Base-by-base conservation (phyloP, 2,329 filamentous ascomycete genomes). In the Penicillium janthinellum region DNA sequence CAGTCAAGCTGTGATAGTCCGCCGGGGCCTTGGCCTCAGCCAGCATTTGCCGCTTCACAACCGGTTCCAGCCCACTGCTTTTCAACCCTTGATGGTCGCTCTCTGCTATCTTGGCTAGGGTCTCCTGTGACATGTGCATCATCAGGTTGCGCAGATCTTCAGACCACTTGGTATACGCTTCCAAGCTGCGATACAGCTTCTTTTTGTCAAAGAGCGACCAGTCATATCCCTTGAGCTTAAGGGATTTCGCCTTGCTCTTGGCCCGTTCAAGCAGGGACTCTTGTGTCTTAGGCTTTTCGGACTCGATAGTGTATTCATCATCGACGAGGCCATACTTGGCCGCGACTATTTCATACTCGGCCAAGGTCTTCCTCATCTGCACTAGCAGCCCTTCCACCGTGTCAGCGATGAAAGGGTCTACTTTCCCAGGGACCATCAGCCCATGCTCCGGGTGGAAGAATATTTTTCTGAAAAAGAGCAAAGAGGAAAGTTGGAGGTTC, bases 121-220 rank as follows among this genome's bases (percentile, higher is more conserved):
- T 63, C 6, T 70, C 67, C 48, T 72, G 68, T 5, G 64, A 70
- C 45, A 72, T 63, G 50, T 71, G 66, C 57, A 69, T 67, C 69
- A 73, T 73, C 17, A 73, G 31, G 38, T 71, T 66, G 11, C 67
- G 56, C 51, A 73, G 57, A 48, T 61, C 65, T 28, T 62, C 61
- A 1, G 69, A 67, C 71, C 66, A 73, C 28, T 61, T 57, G n/a
- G 67, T 69, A 35, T 73, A 71, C 22, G 66, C 59, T 2, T 69
- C 67, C 10, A 71, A 52, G 7, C 71, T 63, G 8, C 48, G 44
- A 28, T 66, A 54, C 50, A 74, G 57, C 54, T 67, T 71, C 55
- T 70, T 65, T 58, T 66, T 71, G 56, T 74, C 70, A 42, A 73
- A 74, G 6, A 74, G 64, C 3, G 70, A 67, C 71, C 71, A 73